These are phyloP conservation scores for Malania oleifera DNA, from an alignment of 164 flowering plant species.

Conservation along the genomic window DNA sequence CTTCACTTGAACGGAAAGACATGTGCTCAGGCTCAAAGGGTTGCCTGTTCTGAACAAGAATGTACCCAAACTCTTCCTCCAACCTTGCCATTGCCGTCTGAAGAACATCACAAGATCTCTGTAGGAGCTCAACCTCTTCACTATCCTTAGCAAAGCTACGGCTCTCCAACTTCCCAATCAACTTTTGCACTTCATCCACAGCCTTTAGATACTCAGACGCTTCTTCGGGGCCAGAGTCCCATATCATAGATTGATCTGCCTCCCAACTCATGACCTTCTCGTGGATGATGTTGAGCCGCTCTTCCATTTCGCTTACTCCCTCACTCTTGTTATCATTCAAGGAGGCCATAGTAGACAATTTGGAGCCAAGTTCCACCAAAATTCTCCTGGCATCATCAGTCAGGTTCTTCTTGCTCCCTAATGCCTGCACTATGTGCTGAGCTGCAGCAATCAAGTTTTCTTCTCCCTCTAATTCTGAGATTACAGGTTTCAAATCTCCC, in stretches of 20 bases:
- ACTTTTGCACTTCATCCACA: constrained; percentile 40
- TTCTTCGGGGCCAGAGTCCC: constrained; percentile 61
- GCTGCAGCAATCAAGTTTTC: constrained; percentile 66
- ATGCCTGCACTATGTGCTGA: constrained; percentile 45
- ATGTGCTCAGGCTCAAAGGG: constrained; percentile 63
- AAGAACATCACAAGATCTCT: constrained; percentile 54
- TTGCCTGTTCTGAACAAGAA: constrained; percentile 57
- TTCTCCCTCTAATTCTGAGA: constrained; percentile 33
- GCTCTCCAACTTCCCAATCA: constrained; percentile 44
- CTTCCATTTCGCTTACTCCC: constrained; percentile 29
- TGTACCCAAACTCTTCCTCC: constrained; percentile 64
- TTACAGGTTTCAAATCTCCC: constrained; percentile 34
- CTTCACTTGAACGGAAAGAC: constrained; percentile 70
- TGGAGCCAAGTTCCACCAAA: constrained; percentile 49
- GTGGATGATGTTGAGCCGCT: constrained; percentile 30
- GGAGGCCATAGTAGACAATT: constrained; percentile 31
- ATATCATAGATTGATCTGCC: constrained; percentile 60
- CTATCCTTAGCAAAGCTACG: constrained; percentile 22
- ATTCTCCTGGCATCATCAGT: constrained; percentile 40
- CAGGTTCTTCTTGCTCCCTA: constrained; percentile 50
- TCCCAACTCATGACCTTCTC: constrained; percentile 61
- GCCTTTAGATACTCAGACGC: constrained; percentile 48
- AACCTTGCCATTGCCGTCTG: constrained; percentile 73
- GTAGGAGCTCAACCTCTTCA: constrained; percentile 27
- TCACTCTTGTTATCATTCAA: constrained; percentile 20